Evolutionary conservation across 805 yeast genomes (phyloP).

Genomic region (Grigorovia transvaalensis): DNA sequence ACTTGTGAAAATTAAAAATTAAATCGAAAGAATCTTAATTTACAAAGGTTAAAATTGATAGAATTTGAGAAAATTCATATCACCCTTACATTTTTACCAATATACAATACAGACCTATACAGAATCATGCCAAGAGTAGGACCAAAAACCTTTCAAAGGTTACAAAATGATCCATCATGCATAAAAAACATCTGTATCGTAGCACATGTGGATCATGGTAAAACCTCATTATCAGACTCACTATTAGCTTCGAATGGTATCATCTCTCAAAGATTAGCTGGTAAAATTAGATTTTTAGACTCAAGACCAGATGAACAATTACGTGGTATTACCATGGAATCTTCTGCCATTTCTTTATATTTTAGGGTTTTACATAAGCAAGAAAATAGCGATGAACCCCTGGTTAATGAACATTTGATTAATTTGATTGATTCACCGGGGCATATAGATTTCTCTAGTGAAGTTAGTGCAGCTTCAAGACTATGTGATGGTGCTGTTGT

Average conservation of each 20-base stretch:
- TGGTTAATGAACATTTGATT: conserved; percentile 70
- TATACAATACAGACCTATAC: neutral
- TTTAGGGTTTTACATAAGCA: conserved; percentile 54
- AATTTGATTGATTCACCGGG: conserved; percentile 97
- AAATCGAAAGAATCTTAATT: neutral
- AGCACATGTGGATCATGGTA: conserved; percentile 98
- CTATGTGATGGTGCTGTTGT: conserved; percentile 96
- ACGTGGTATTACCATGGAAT: conserved; percentile 96
- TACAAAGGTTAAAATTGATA: too few relatives aligned
- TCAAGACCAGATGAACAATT: conserved; percentile 92
- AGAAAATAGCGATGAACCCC: conserved; percentile 33
- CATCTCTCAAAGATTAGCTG: conserved; percentile 89
- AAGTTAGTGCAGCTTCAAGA: conserved; percentile 91
- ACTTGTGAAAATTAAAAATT: neutral
- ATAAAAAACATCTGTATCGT: conserved; percentile 87
- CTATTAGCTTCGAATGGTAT: conserved; percentile 91
- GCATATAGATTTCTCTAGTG: conserved; percentile 95
- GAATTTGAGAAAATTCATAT: too few relatives aligned
- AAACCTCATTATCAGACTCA: conserved; percentile 89
- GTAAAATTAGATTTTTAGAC: conserved; percentile 85
- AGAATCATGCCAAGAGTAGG: conserved; percentile 41
- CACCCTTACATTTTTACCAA: too few relatives aligned
- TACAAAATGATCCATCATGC: conserved; percentile 59
- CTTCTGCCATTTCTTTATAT: conserved; percentile 89
- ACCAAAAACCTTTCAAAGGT: conserved; percentile 48